Conservation (phyloP, 108 stramenopile genomes). For the Seminavis robusta region DNA sequence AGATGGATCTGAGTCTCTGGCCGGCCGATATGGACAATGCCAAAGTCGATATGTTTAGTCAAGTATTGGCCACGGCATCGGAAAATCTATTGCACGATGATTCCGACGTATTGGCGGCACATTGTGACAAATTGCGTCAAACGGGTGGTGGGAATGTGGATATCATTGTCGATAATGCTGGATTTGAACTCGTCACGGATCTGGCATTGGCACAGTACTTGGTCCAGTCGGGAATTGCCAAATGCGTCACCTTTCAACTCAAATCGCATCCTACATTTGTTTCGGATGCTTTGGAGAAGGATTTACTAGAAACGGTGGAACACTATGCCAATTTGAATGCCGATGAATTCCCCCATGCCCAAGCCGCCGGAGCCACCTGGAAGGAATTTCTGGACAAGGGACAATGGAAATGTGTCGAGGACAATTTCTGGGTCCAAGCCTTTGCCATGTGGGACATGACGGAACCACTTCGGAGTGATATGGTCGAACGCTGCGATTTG, state of each 20-base stretch:
- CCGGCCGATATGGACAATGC: slow-evolving; percentile 63
- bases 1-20: slow-evolving; percentile 96
- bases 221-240: slow-evolving; percentile 72
- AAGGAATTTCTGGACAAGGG: slow-evolving; percentile 57
- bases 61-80: slow-evolving; percentile 63
- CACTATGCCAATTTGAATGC: slow-evolving; percentile 56
- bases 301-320: slow-evolving; percentile 78
- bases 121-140: slow-evolving; percentile 48
- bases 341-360: slow-evolving; percentile 43
- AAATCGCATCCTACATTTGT: slow-evolving; percentile 98
- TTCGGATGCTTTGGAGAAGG: slow-evolving; percentile 91
- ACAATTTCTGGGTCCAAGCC: slow-evolving; percentile 93
- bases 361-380: slow-evolving; percentile 79
- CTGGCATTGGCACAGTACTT: slow-evolving; percentile 88
- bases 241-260: slow-evolving; percentile 81
- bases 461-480: slow-evolving; percentile 51
- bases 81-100: slow-evolving; percentile 93
- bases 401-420: slow-evolving; percentile 84
- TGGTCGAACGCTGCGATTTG: slow-evolving; percentile 66
- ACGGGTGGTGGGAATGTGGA: slow-evolving; percentile 82
- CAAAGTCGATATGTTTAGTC: slow-evolving; percentile 63
- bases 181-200: slow-evolving; percentile 94
- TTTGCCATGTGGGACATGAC: slow-evolving; percentile 94
- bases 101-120: slow-evolving; percentile 45
- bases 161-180: slow-evolving; percentile 97